phyloP scores from a whole-genome alignment of 2,329 filamentous ascomycete genomes.

The Alternaria metachromatica region DNA sequence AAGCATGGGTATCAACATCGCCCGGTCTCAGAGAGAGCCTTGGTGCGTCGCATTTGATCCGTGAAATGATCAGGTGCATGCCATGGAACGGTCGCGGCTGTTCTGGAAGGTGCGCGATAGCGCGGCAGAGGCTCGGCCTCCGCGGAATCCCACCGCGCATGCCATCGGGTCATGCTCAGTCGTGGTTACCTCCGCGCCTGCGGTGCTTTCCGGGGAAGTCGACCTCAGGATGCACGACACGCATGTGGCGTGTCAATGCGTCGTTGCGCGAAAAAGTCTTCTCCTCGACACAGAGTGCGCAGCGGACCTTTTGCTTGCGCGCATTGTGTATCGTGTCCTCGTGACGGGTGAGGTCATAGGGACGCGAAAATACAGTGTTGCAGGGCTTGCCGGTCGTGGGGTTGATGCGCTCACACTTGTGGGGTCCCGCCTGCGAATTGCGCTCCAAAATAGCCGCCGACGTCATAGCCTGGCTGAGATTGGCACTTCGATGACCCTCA shows the following conservation, averaged over 20 bases:
- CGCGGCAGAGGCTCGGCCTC: slow-evolving; percentile 7
- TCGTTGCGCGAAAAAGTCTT: slow-evolving; percentile 97
- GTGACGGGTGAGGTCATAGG: slow-evolving; percentile 94
- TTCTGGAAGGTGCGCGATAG: slow-evolving; percentile 31
- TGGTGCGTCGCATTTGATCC: slow-evolving; percentile 11
- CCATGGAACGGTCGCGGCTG: slow-evolving; percentile 22
- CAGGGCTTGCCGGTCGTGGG: slow-evolving; percentile 94
- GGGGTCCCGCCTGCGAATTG: slow-evolving; percentile 90
- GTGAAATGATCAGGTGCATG: slow-evolving; percentile 14
- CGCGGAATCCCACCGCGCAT: slow-evolving; percentile 19
- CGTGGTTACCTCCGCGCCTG: slow-evolving; percentile 49
- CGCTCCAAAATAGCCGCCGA: slow-evolving; percentile 63
- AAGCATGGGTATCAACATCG: slow-evolving; percentile 3
- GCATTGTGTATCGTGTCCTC: slow-evolving; percentile 98
- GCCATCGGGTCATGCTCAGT: slow-evolving; percentile 25
- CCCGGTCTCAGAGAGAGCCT: not conserved
- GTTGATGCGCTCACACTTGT: slow-evolving; percentile 91
- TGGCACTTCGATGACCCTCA: slow-evolving; percentile 75
- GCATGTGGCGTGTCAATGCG: slow-evolving; percentile 90
- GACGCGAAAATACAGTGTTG: slow-evolving; percentile 90
- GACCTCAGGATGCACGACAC: slow-evolving; percentile 89
- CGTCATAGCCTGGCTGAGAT: slow-evolving; percentile 57
- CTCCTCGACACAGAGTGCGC: slow-evolving; percentile 90
- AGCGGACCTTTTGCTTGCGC: slow-evolving; percentile 92
- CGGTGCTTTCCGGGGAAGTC: slow-evolving; percentile 75